phyloP scores from a whole-genome alignment of 352 stramenopile genomes.

The Phytophthora rubi region DNA sequence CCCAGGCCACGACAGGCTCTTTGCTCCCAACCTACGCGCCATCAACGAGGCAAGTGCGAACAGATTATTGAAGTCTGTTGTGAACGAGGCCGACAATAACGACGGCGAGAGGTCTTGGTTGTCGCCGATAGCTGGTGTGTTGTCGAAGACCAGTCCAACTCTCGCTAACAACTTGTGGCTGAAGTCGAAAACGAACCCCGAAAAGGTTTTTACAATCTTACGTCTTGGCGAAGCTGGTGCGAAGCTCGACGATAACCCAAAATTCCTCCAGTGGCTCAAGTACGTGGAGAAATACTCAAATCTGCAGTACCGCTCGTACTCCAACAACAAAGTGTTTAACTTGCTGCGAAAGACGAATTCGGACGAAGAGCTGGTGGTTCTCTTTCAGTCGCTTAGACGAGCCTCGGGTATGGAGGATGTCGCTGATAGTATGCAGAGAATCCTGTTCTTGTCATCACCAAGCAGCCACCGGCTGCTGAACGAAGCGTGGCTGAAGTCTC shows the following conservation, averaged over 20 bases:
- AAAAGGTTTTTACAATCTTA: background rate
- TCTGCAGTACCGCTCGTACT: background rate
- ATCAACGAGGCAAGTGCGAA: too few relatives aligned
- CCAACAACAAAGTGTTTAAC: background rate
- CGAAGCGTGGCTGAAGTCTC: background rate
- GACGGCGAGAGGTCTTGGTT: too few relatives aligned
- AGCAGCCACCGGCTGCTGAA: background rate
- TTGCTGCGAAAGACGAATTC: background rate
- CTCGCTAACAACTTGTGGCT: background rate
- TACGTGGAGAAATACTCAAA: background rate
- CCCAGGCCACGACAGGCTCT: too few relatives aligned
- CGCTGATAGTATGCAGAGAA: background rate
- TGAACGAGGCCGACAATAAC: too few relatives aligned
- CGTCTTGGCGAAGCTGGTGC: background rate
- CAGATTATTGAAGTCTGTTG: too few relatives aligned
- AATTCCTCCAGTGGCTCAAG: background rate
- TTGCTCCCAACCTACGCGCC: too few relatives aligned
- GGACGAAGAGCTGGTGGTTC: background rate
- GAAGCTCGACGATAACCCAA: conserved; percentile 7
- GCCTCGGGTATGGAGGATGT: background rate
- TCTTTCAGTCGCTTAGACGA: conserved; percentile 6
- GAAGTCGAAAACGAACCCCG: background rate
- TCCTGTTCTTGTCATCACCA: background rate
- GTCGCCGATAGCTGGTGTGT: too few relatives aligned
- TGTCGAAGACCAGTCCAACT: background rate